These are phyloP conservation scores for Cryptococcus sp. DNA, from an alignment of 1,284 basidiomycete genomes.

Conservation along the genomic window DNA sequence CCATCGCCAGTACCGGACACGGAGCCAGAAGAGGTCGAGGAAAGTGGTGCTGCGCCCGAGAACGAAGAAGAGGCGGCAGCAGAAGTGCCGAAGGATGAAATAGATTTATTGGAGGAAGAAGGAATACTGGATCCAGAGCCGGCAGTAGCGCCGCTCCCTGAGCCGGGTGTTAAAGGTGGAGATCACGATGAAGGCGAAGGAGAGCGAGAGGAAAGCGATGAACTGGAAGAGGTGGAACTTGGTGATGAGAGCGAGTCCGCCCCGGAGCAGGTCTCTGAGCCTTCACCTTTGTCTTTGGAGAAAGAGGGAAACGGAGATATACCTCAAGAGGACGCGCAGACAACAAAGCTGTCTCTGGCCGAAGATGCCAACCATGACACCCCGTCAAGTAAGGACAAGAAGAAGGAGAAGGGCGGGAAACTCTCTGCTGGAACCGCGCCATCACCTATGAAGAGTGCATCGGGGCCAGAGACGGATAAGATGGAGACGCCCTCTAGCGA, in stretches of 20 bases:
- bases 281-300: neutral
- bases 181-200: neutral
- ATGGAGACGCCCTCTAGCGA: no score
- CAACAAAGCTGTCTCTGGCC: neutral
- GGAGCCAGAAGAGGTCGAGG: neutral
- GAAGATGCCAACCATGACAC: neutral
- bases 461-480: no score
- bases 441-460: no score
- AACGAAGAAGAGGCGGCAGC: slow-evolving; percentile 4
- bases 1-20: neutral
- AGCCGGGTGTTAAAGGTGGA: neutral
- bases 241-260: neutral
- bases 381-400: neutral
- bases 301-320: neutral
- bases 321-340: neutral
- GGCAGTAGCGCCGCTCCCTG: slow-evolving; percentile 12
- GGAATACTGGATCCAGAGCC: slow-evolving; percentile 22
- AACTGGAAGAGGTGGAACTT: neutral
- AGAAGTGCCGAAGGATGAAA: slow-evolving; percentile 38
- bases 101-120: slow-evolving; percentile 40
- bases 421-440: no score
- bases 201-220: neutral
- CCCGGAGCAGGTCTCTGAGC: neutral
- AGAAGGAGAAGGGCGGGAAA: neutral
- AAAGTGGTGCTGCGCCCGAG: neutral